Evolutionary conservation across 2,329 filamentous ascomycete species (phyloP), one percentile per base, ranked within the genome.

Genomic region (Diplodia corticola): DNA sequence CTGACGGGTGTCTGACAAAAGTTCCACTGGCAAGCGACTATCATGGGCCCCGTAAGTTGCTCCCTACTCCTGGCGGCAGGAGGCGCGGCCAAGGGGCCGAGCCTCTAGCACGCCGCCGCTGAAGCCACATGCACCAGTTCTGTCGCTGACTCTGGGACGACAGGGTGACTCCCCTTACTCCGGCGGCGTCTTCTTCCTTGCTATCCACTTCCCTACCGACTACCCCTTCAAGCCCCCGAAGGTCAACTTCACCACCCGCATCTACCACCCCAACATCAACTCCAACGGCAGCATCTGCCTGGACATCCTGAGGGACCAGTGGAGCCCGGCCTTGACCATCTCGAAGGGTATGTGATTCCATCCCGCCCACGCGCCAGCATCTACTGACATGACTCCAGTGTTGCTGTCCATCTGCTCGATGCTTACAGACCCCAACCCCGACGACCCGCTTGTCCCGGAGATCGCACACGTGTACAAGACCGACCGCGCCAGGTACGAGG

Each of bases 251-350:
- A 98, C 93, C 75, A 99, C 95, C 71, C 91, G 94, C 79, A 98
- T 99, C 85, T 99, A 99, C 81, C 95, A 99, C 84, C 95, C 95
- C 76, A 99, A 99, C 84, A 99, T 99, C 92, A 99, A 99, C 89
- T 96, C 92, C 73, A 98, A 98, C 81, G 95, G 95, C 81, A 97
- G 93, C 82, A 99, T 99, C 82, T 99, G 95, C 81, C 84, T 99
- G 80, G 95, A 99, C 78, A 99, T 99, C 78, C 85, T 99, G 77
- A 89, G 95, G 84, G 95, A 99, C 81, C 95, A 99, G 84, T 99
- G 95, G 95, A 97, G 93, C 80, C 95, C 95, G 49, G 95, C 95
- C 71, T 85, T 99, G 81, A 99, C 95, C 72, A 98, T 99, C 76
- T 97, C 92, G 69, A 99, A 99, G 89, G 95, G 95, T 97, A 83